Evolutionary conservation across 192 early-diverging fungal genomes (phyloP).

Genomic region (Paraglomus occultum): DNA sequence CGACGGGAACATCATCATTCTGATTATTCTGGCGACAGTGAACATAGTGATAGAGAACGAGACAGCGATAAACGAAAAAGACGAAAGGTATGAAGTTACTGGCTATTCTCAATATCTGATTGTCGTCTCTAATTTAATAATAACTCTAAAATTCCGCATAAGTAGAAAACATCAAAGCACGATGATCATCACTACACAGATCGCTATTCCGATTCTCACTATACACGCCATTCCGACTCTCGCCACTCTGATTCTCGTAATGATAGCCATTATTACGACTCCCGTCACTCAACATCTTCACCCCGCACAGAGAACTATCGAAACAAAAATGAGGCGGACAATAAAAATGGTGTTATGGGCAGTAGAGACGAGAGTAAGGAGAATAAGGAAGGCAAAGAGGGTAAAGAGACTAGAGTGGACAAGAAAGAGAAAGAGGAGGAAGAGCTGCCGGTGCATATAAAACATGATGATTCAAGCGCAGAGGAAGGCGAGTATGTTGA

Average conservation of each 20-base stretch:
- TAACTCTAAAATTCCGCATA: background rate
- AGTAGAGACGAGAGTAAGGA: no score
- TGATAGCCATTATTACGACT: background rate
- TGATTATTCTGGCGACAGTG: slow-evolving; percentile 32
- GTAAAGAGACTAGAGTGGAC: background rate
- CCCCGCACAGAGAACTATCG: background rate
- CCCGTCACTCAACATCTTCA: slow-evolving; percentile 5
- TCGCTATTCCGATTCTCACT: background rate
- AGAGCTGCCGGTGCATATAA: slow-evolving; percentile 5
- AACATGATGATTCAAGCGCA: slow-evolving; percentile 29
- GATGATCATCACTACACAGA: background rate
- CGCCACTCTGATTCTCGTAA: background rate
- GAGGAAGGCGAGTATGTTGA: slow-evolving; percentile 33
- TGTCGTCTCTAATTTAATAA: background rate
- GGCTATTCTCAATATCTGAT: background rate
- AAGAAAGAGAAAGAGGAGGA: background rate
- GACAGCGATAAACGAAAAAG: slow-evolving; percentile 35
- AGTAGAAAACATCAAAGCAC: background rate
- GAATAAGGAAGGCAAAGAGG: no score
- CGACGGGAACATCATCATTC: slow-evolving; percentile 27
- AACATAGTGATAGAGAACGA: slow-evolving; percentile 33
- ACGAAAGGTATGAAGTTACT: slow-evolving; percentile 32
- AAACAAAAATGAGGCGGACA: slow-evolving; percentile 1
- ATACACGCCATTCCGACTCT: slow-evolving; percentile 12
- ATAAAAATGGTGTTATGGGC: slow-evolving; percentile 1